A percentile compares a stretch with the other conserved stretches of the same genome.
Evolutionary conservation across 2,329 filamentous ascomycete genomes (phyloP).

Genomic region (Colletotrichum sp.): DNA sequence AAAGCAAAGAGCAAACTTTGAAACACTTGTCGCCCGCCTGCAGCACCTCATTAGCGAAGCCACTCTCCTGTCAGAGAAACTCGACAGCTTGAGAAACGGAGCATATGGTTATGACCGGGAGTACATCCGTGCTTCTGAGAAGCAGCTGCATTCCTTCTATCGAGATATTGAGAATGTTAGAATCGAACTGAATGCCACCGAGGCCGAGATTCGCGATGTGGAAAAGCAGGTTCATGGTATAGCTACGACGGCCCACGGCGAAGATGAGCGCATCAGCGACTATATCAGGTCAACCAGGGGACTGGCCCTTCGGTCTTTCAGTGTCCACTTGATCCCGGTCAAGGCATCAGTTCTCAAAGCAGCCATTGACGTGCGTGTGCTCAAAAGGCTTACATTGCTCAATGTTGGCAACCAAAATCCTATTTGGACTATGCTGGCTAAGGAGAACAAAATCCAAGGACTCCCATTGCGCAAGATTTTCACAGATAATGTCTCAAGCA

Average conservation of each 20-base stretch:
- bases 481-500: conserved; percentile 65
- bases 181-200: conserved; percentile 37
- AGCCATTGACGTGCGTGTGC: conserved; percentile 60
- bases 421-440: conserved; percentile 63
- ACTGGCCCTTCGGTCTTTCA: conserved; percentile 58
- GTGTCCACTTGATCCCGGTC: conserved; percentile 64
- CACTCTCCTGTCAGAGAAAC: conserved; percentile 31
- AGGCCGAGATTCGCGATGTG: conserved; percentile 40
- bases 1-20: conserved; percentile 36
- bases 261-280: conserved; percentile 42
- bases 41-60: conserved; percentile 33
- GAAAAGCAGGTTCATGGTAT: conserved; percentile 25
- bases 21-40: conserved; percentile 37
- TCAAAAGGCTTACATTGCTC: conserved; percentile 65
- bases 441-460: conserved; percentile 55
- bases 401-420: conserved; percentile 66
- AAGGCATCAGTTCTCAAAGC: conserved; percentile 61
- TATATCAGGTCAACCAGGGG: conserved; percentile 66
- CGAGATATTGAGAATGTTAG: conserved; percentile 37
- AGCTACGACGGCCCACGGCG: conserved; percentile 17
- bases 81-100: conserved; percentile 28
- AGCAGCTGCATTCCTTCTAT: conserved; percentile 32
- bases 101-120: conserved; percentile 16
- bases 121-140: conserved; percentile 29
- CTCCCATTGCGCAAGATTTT: conserved; percentile 63